phyloP scores from a whole-genome alignment of 192 early-diverging fungal genomes.

The Entophlyctis luteolus region DNA sequence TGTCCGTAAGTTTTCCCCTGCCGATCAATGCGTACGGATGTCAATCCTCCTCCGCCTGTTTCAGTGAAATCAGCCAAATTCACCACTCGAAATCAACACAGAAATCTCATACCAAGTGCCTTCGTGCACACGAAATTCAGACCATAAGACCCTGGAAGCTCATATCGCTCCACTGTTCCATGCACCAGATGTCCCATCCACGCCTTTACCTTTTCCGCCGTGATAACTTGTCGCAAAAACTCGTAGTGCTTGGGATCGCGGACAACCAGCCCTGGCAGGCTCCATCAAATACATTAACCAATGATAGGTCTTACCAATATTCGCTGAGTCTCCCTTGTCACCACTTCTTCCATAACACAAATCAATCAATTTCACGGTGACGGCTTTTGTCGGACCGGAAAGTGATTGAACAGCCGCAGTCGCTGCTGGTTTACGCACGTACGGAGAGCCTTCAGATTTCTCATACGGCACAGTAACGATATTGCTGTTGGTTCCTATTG shows the following conservation, averaged over 20 bases:
- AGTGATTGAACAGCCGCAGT: background rate
- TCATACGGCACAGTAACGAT: background rate
- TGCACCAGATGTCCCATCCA: slow-evolving; percentile 59
- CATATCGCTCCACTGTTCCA: slow-evolving; percentile 59
- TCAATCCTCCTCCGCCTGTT: slow-evolving; percentile 60
- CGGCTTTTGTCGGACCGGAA: slow-evolving; percentile 18
- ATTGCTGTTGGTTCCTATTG: slow-evolving; percentile 27
- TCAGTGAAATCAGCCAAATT: too few species aligned
- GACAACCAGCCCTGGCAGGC: slow-evolving; percentile 49
- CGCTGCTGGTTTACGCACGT: background rate
- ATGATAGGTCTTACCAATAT: slow-evolving; percentile 33
- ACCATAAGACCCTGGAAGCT: slow-evolving; percentile 51
- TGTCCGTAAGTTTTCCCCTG: slow-evolving; percentile 69
- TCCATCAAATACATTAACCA: background rate
- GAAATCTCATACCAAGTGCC: slow-evolving; percentile 50
- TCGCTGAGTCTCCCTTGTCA: slow-evolving; percentile 63
- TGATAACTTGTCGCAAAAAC: slow-evolving; percentile 52
- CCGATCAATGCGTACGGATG: slow-evolving; percentile 56
- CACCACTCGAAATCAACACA: too few species aligned
- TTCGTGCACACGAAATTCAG: slow-evolving; percentile 65
- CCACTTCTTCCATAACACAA: slow-evolving; percentile 61
- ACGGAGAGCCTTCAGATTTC: background rate
- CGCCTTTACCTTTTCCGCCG: slow-evolving; percentile 44
- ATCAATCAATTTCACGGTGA: slow-evolving; percentile 50
- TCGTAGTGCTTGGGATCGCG: slow-evolving; percentile 54